Conservation (phyloP, 768 basidiomycete species). For the Tulasnella calospora region DNA sequence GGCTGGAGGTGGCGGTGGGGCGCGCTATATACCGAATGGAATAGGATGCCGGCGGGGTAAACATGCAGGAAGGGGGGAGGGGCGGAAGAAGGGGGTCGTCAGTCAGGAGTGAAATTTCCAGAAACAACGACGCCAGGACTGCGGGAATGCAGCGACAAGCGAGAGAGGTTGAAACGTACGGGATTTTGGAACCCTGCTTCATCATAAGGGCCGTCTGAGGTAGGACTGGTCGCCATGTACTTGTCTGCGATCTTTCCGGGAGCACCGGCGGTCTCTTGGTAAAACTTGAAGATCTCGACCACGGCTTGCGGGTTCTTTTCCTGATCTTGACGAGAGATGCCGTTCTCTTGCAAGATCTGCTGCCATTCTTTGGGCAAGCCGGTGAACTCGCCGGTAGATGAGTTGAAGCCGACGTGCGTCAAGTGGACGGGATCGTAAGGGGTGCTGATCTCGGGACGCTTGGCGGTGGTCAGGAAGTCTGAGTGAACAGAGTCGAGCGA, state of each 20-base stretch:
- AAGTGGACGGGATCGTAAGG: slow-evolving; percentile 99
- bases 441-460: slow-evolving; percentile 88
- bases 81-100: slow-evolving; percentile 37
- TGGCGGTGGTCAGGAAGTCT: slow-evolving; percentile 66
- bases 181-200: background rate
- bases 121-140: slow-evolving; percentile 31
- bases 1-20: slow-evolving; percentile 28
- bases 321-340: slow-evolving; percentile 90
- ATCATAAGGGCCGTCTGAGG: background rate
- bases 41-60: background rate
- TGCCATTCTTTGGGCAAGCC: slow-evolving; percentile 99
- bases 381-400: slow-evolving; percentile 96
- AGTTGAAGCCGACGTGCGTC: slow-evolving; percentile 99
- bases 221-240: background rate
- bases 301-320: slow-evolving; percentile 98
- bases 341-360: slow-evolving; percentile 86
- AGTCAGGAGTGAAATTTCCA: slow-evolving; percentile 24
- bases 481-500: background rate
- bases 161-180: background rate
- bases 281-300: slow-evolving; percentile 98
- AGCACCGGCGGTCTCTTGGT: slow-evolving; percentile 63
- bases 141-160: background rate
- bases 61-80: slow-evolving; percentile 34
- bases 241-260: background rate
- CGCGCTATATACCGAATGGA: slow-evolving; percentile 35